Evolutionary conservation across 2,329 filamentous ascomycete species (phyloP), one percentile per base, ranked within the genome.

Genomic region (Dothistroma pini): DNA sequence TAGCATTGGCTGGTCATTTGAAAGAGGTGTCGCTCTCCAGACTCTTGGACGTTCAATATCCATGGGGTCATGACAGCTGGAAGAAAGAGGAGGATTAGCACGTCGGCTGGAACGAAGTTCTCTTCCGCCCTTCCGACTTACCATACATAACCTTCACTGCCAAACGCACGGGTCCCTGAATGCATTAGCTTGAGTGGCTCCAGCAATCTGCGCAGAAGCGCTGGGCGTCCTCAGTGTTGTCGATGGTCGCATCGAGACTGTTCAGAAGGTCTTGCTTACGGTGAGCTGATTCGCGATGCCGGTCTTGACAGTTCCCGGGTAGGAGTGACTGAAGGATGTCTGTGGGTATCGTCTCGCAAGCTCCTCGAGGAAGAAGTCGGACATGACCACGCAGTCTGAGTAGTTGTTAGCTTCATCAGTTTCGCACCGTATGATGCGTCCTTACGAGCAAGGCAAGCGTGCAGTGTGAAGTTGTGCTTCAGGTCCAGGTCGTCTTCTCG

Each of bases 291-390:
- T 75, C 12, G 71, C 70, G 49, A 80, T 72, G 1, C 76, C 77
- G 0, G 79, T 81, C 56, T 79, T 77, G 44, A 84, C 81, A 16
- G 76, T 70, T 2, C 79, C 78, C 0, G 81, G 80, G 58, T 75
- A 81, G 2, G 76, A 74, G 58, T 85, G 83, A 19, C 81, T 67
- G 69, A 84, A 84, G 1, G 76, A 76, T 0, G 78, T 78, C 1
- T 74, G 72, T 0, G 81, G 80, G 29, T 82, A 77, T 11, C 75
- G 68, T 3, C 72, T 70, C 0, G 82, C 79, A 3, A 86, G 70
- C 16, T 80, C 76, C 57, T 83, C 82, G 44, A 86, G 74, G 10
- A 79, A 80, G 65, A 80, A 80, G 71, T 84, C 80, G 35, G 79
- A 78, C 57, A 78, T 79, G 3, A 81, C 69, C 53, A 83, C 80